These are phyloP conservation scores for Persicaria tinctoria DNA, from an alignment of 148 eudicot genomes.

Conservation along the genomic window DNA sequence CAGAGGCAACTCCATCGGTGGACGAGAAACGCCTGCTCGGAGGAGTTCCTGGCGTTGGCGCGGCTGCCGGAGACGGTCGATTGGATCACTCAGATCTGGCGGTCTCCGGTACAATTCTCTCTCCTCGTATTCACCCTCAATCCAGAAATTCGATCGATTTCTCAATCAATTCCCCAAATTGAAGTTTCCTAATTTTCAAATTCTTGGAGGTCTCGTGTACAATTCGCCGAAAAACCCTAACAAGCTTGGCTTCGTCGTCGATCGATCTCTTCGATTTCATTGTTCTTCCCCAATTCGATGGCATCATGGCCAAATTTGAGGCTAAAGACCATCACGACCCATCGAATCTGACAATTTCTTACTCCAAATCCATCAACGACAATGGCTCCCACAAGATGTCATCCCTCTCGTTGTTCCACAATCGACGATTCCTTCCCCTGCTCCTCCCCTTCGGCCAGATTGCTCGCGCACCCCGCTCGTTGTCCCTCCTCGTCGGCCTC, in stretches of 20 bases:
- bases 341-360: conserved; percentile 20
- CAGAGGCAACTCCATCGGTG: too few relatives aligned
- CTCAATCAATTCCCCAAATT: background rate
- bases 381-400: conserved; percentile 77
- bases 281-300: conserved; percentile 16
- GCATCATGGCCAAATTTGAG: conserved; percentile 28
- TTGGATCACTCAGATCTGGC: too few relatives aligned
- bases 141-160: background rate
- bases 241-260: background rate
- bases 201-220: background rate
- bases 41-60: too few relatives aligned
- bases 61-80: too few relatives aligned
- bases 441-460: too few relatives aligned
- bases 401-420: too few relatives aligned
- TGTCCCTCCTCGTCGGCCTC: too few relatives aligned
- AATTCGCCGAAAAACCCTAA: conserved; percentile 6
- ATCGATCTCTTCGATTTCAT: background rate
- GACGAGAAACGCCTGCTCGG: too few relatives aligned
- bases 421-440: too few relatives aligned
- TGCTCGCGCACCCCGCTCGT: too few relatives aligned
- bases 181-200: background rate
- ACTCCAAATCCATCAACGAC: conserved; percentile 60
- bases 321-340: conserved; percentile 14
- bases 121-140: too few relatives aligned
- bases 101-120: too few relatives aligned